Evolutionary conservation across 192 early-diverging fungal genomes (phyloP).

Genomic region (Spizellomyces punctatus): DNA sequence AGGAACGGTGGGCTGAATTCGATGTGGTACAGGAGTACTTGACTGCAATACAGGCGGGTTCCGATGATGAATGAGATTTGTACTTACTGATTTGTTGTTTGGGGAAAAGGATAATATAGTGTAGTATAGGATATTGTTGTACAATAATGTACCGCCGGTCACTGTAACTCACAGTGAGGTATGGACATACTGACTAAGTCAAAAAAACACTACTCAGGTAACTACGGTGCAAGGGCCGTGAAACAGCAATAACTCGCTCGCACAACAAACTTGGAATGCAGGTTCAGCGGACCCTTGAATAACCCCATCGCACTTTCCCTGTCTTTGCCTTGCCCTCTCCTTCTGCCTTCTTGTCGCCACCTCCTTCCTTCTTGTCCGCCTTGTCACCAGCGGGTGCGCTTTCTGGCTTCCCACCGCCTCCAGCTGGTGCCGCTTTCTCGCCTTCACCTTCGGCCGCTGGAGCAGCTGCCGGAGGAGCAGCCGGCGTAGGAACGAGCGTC

Average conservation of each 20-base stretch:
- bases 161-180: too few species aligned
- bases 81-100: too few species aligned
- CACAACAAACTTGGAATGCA: too few species aligned
- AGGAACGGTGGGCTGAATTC: conserved; percentile 31
- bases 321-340: conserved; percentile 4
- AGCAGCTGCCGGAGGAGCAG: background rate
- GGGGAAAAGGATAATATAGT: too few species aligned
- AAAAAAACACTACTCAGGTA: too few species aligned
- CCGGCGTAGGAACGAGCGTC: background rate
- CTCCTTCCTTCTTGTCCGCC: conserved; percentile 1
- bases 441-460: conserved; percentile 5
- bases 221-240: too few species aligned
- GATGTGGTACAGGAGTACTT: conserved; percentile 35
- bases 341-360: conserved; percentile 5
- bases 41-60: conserved; percentile 24
- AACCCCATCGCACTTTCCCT: conserved; percentile 6
- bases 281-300: background rate
- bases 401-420: background rate
- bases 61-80: background rate
- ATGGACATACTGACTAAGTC: too few species aligned
- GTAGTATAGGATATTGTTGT: too few species aligned
- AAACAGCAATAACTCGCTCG: too few species aligned
- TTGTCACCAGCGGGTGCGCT: background rate
- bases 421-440: conserved; percentile 1
- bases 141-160: too few species aligned